Evolutionary conservation across 306 rosid genomes (phyloP), one percentile per base, ranked within the genome.

Genomic region (Inga leiocalycina): DNA sequence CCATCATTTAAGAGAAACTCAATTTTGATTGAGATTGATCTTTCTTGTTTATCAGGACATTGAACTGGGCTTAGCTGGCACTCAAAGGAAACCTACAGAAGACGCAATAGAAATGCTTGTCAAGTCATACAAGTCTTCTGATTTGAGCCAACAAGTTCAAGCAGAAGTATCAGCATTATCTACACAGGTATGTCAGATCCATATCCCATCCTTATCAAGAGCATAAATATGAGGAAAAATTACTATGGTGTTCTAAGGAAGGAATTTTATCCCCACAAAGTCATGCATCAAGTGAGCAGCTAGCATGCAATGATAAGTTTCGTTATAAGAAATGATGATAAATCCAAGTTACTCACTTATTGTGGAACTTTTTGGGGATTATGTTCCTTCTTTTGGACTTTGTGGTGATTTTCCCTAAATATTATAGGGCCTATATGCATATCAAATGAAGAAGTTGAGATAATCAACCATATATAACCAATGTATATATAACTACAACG

Each of bases 291-390:
- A 45, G 14, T 49, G 54, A 49, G 15, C 6, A 49, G 14, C 8
- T 39, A 39, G 30, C 30, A 27, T 27, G 30, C 30, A 27, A 27
- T 27, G 30, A 27, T 27, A 27, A 27, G 91, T 19, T 83, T 85
- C 82, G 86, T 86, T n/a, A n/a, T 88, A 82, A 87, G 81, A 84
- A n/a, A 20, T 6, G 2, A 20, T 3, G 2, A 0, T 16, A 4
- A 3, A 49, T 49, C 5, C 3, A 49, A 13, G 16, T 15, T 48
- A 15, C 54, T 13, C 54, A 48, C 15, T 44, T 8, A 1, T 10
- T 10, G 48, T 44, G 13, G 13, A 12, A 45, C 2, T 45, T 45
- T 45, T 45, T 45, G 14, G 49, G 10, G 14, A 45, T 10, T 10
- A 45, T 1, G 13, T 45, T 45, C 14, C 8, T 39, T 39, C 43